Conservation (phyloP, 148 eudicot species). For the Agrostemma githago region DNA sequence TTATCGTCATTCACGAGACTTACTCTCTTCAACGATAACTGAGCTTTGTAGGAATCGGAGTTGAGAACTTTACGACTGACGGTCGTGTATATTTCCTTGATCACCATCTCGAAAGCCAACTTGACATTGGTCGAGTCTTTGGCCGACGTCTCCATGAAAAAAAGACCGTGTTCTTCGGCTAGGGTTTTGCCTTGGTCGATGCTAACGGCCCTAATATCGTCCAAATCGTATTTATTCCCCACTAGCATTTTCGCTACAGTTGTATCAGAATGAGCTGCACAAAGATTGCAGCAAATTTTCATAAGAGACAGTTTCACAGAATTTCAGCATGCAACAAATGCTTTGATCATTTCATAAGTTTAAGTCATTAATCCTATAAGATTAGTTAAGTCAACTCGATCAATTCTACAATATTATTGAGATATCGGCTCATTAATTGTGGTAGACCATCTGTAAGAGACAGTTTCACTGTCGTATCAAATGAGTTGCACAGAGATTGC, state of each 20-base stretch:
- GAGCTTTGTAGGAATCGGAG: slow-evolving; percentile 62
- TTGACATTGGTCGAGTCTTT: slow-evolving; percentile 60
- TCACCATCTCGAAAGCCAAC: slow-evolving; percentile 59
- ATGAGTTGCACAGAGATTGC: slow-evolving; percentile 43
- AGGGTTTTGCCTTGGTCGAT: slow-evolving; percentile 60
- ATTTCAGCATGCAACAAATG: neutral
- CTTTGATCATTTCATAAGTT: neutral
- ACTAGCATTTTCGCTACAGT: slow-evolving; percentile 64
- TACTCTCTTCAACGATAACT: slow-evolving; percentile 58
- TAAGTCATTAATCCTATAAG: too few relatives aligned
- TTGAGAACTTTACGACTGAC: slow-evolving; percentile 58
- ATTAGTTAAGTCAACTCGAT: neutral
- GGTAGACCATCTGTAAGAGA: neutral
- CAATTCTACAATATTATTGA: neutral
- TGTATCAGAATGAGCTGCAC: slow-evolving; percentile 70
- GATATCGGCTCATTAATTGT: neutral
- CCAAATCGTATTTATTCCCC: slow-evolving; percentile 63
- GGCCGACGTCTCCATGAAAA: slow-evolving; percentile 81
- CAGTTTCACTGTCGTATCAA: slow-evolving; percentile 41
- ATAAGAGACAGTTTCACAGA: too few relatives aligned
- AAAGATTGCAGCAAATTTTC: neutral
- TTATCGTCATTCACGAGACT: slow-evolving; percentile 48
- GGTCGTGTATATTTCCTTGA: slow-evolving; percentile 50
- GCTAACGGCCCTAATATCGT: slow-evolving; percentile 53
- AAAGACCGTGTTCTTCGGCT: slow-evolving; percentile 64